A percentile compares a stretch with the other conserved stretches of the same genome.
Evolutionary conservation across 352 stramenopile genomes (phyloP).

Genomic region (Globisporangium spiculum): DNA sequence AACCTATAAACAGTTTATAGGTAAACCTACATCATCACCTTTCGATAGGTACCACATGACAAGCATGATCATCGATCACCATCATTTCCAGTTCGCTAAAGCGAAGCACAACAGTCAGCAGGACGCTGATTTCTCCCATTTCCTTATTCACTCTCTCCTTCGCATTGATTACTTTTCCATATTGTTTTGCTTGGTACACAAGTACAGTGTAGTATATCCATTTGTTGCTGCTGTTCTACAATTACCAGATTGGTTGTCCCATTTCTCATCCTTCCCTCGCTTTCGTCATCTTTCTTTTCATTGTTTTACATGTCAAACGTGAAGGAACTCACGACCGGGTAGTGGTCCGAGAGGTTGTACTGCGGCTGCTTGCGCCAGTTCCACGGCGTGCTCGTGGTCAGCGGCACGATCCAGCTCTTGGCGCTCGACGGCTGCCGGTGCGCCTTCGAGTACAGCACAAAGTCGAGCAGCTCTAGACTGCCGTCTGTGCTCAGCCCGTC

Average conservation of each 20-base stretch:
- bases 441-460: slow-evolving; percentile 55
- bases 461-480: slow-evolving; percentile 72
- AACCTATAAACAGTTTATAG: background rate
- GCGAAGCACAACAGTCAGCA: too few relatives aligned
- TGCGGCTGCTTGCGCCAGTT: slow-evolving; percentile 56
- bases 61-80: too few relatives aligned
- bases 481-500: slow-evolving; percentile 70
- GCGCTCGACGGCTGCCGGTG: slow-evolving; percentile 56
- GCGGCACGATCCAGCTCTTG: slow-evolving; percentile 58
- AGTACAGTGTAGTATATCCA: background rate
- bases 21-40: background rate
- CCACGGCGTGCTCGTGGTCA: slow-evolving; percentile 51
- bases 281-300: background rate
- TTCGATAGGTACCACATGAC: too few relatives aligned
- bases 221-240: background rate
- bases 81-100: background rate
- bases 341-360: slow-evolving; percentile 79
- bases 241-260: background rate
- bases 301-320: slow-evolving; percentile 63
- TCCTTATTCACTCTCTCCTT: background rate
- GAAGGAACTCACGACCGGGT: slow-evolving; percentile 67
- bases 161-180: background rate
- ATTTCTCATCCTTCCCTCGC: background rate
- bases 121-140: background rate
- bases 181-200: background rate